A percentile compares a stretch with the other conserved stretches of the same genome.
These are phyloP conservation scores for Aphanomyces euteiches DNA, from an alignment of 352 stramenopile genomes.

Conservation along the genomic window DNA sequence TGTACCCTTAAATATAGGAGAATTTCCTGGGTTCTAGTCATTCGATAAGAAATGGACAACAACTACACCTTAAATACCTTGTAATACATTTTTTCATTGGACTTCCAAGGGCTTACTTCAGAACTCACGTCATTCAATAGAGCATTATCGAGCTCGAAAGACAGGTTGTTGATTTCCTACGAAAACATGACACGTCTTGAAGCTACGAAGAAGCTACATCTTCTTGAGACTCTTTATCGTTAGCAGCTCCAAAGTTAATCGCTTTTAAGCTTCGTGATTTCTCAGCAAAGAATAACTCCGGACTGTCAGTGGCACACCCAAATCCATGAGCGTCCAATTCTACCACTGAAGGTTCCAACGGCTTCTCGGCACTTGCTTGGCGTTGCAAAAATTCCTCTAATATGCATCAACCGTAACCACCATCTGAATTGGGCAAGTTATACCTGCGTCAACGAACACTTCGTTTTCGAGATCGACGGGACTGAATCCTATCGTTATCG, in stretches of 20 bases:
- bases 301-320: not conserved
- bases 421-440: not conserved
- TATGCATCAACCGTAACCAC: not conserved
- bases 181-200: not conserved
- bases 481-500: not conserved
- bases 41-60: not conserved
- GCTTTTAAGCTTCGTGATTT: conserved; percentile 17
- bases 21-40: not conserved
- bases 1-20: not conserved
- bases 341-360: conserved; percentile 3
- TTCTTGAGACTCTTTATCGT: not conserved
- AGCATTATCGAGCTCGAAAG: not conserved
- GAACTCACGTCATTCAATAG: not conserved
- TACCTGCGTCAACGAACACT: conserved; percentile 27
- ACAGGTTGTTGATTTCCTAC: conserved; percentile 6
- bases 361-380: not conserved
- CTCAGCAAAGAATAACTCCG: conserved; percentile 23
- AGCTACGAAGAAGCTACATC: not conserved
- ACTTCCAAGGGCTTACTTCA: not conserved
- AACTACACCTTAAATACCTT: not conserved
- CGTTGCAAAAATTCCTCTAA: not conserved
- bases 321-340: not conserved
- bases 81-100: no score
- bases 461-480: conserved; percentile 13
- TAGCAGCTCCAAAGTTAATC: conserved; percentile 12